phyloP scores from a whole-genome alignment of 371 early-diverging fungal species.

The Mortierella sp. region DNA sequence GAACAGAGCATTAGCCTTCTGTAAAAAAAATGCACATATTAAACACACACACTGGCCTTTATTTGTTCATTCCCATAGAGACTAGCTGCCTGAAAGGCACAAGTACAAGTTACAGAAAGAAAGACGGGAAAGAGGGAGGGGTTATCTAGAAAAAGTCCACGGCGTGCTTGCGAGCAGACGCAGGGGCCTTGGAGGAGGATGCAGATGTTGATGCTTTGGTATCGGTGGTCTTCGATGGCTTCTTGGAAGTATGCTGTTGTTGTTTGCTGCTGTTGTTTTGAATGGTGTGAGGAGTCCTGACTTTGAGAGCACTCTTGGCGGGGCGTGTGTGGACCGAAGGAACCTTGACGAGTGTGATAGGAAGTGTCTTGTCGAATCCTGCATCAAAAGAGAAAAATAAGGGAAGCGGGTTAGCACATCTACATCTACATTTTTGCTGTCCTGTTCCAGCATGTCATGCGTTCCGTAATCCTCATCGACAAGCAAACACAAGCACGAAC shows the following conservation, averaged over 20 bases:
- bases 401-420: background rate
- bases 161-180: slow-evolving; percentile 27
- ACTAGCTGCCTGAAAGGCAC: too few species aligned
- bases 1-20: background rate
- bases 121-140: background rate
- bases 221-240: slow-evolving; percentile 13
- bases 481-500: background rate
- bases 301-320: slow-evolving; percentile 46
- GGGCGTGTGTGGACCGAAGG: slow-evolving; percentile 45
- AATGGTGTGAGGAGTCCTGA: slow-evolving; percentile 35
- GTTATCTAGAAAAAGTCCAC: slow-evolving; percentile 42
- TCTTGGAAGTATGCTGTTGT: slow-evolving; percentile 12
- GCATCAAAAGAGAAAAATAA: background rate
- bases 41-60: background rate
- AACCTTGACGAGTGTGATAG: slow-evolving; percentile 38
- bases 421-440: background rate
- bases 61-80: too few species aligned
- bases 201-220: slow-evolving; percentile 22
- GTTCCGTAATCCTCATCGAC: too few species aligned
- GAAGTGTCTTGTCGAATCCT: slow-evolving; percentile 51
- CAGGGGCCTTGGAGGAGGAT: slow-evolving; percentile 4
- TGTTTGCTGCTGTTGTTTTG: slow-evolving; percentile 18
- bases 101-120: background rate
- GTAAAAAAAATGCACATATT: background rate
- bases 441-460: background rate